phyloP scores from a whole-genome alignment of 257 asterid genomes.

The Nicotiana noctiflora region DNA sequence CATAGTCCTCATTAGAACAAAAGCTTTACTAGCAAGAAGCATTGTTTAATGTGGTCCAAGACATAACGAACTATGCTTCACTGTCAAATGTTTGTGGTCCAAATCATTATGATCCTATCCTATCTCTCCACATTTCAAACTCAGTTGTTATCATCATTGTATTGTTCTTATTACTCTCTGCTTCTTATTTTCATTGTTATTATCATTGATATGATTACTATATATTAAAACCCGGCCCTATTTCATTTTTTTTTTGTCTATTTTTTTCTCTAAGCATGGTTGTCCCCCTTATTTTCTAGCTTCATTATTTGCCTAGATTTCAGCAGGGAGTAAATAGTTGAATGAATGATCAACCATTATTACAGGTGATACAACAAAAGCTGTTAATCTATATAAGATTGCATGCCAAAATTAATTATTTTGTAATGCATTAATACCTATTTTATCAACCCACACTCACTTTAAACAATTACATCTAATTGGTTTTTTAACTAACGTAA shows the following conservation, averaged over 20 bases:
- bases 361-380: not conserved
- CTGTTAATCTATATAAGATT: not conserved
- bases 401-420: not conserved
- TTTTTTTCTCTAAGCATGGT: not conserved
- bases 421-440: too few species aligned
- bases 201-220: conserved; percentile 4
- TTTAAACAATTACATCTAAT: too few species aligned
- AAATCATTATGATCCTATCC: not conserved
- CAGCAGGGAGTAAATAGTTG: not conserved
- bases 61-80: not conserved
- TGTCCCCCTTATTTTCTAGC: not conserved
- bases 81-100: conserved; percentile 5
- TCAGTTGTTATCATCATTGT: not conserved
- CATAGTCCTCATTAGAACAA: not conserved
- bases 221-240: not conserved
- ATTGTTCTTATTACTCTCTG: not conserved
- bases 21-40: too few species aligned
- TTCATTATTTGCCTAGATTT: conserved; percentile 2
- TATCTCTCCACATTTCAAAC: not conserved
- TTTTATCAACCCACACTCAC: too few species aligned
- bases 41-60: not conserved
- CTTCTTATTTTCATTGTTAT: not conserved
- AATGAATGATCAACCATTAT: not conserved
- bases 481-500: too few species aligned
- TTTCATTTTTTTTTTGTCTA: not conserved